Base-by-base conservation (phyloP, 805 yeast genomes). In the Saccharomyces paradoxus region DNA sequence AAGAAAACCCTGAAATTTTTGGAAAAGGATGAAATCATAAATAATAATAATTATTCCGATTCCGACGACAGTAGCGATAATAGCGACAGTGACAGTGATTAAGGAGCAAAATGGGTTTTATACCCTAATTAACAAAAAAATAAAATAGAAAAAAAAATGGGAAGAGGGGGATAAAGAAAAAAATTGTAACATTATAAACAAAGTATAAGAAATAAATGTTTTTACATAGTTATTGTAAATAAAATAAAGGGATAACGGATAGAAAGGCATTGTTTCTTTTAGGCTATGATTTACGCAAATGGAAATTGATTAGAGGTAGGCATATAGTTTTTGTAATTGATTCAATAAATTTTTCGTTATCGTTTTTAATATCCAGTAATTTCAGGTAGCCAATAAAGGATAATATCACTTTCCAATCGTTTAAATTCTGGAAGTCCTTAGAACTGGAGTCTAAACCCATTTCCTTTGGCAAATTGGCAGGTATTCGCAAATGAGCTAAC, bases 61-160 rank as follows among this genome's bases (percentile, higher is more conserved):
- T 46, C 53, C 55, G 28, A 58, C 29, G 60, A 67, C 44, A 67
- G 63, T 17, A 37, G 44, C 12, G 44, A 37, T 37, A 37, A 9
- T 37, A 37, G 44, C 44, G 44, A 37, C 24, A 37, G 41, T 26
- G 46, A 31, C 26, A 27, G 22, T 37, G 29, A 27, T 50, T 44
- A 41, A 27, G 10, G 14, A 26, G 13, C 13, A 26, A 17, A 50
- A 37, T 24, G 48, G 30, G 14, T 13, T 24, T 12, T n/a, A 26
- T 52, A 52, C 22, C 17, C 37, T 24, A n/a, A 7, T 48, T 14
- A n/a, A 28, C 3, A 8, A 48, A 14, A 48, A 27, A 48, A 14
- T 2, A 10, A 22, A 37, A 21, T 13, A 26, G 17, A 17, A 41
- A 17, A 29, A 30, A 13, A 12, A 30, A 32, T n/a, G 52, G 24